Evolutionary conservation across 2,329 filamentous ascomycete species (phyloP).

Genomic region (Calonectria ilicicola): DNA sequence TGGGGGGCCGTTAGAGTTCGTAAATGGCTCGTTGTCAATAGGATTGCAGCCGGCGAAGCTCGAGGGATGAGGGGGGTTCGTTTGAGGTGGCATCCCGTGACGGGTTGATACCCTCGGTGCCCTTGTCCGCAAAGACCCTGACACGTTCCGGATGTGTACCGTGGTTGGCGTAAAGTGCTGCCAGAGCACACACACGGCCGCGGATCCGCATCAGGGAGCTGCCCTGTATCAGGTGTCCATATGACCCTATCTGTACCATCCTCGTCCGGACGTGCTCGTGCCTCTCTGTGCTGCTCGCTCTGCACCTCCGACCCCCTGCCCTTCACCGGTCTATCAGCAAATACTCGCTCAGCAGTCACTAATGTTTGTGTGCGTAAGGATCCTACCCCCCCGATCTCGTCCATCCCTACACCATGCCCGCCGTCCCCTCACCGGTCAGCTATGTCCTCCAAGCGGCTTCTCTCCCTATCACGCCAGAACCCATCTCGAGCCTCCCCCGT

Average conservation of each 20-base stretch:
- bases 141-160: not conserved
- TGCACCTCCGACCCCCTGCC: not conserved
- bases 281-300: not conserved
- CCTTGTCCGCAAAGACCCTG: not conserved
- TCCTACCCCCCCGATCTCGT: slow-evolving; percentile 5
- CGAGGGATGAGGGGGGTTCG: not conserved
- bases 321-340: not conserved
- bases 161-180: not conserved
- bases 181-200: not conserved
- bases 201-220: slow-evolving; percentile 30
- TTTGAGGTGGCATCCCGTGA: slow-evolving; percentile 12
- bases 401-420: slow-evolving; percentile 16
- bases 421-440: slow-evolving; percentile 22
- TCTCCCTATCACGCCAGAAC: slow-evolving; percentile 18
- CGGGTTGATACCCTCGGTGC: slow-evolving; percentile 19
- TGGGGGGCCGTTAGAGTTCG: not conserved
- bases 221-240: slow-evolving; percentile 21
- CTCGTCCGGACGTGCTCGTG: slow-evolving; percentile 11
- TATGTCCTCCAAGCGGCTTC: slow-evolving; percentile 17
- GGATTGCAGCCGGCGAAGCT: not conserved
- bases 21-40: not conserved
- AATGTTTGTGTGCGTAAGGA: not conserved
- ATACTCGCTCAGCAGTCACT: not conserved
- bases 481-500: not conserved
- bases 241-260: slow-evolving; percentile 17